A percentile compares a stretch with the other conserved stretches of the same genome.
phyloP scores from a whole-genome alignment of 2,329 filamentous ascomycete genomes.

The Trichoderma sp. region DNA sequence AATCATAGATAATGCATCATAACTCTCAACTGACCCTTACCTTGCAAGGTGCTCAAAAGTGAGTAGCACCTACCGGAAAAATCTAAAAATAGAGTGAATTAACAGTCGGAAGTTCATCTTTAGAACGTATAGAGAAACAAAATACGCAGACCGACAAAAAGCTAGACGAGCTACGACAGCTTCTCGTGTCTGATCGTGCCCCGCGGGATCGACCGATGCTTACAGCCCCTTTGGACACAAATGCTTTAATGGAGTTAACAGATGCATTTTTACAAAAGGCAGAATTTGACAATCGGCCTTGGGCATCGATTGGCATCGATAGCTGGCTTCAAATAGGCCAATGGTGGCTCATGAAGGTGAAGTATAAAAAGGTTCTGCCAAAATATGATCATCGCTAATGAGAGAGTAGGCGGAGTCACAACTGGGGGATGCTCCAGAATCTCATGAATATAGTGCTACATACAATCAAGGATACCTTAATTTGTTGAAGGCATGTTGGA shows the following conservation, averaged over 20 bases:
- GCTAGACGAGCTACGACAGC: background rate
- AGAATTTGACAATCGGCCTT: background rate
- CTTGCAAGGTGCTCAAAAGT: background rate
- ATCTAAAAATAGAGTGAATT: background rate
- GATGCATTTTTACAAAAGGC: background rate
- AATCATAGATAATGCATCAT: background rate
- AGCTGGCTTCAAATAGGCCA: background rate
- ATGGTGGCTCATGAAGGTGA: background rate
- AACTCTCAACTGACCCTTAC: background rate
- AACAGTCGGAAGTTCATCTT: background rate
- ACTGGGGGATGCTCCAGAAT: rapidly evolving
- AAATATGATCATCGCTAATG: background rate
- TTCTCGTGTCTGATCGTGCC: background rate
- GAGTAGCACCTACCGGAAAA: background rate
- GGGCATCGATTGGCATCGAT: background rate
- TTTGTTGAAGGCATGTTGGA: background rate
- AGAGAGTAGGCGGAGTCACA: background rate
- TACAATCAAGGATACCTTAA: background rate
- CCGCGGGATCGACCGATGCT: background rate
- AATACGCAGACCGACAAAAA: background rate
- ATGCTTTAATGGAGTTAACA: background rate
- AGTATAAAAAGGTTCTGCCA: rapidly evolving
- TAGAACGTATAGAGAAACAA: background rate
- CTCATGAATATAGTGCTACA: background rate
- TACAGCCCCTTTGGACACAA: background rate